A percentile compares a stretch with the other conserved stretches of the same genome.
These are phyloP conservation scores for Neonectria ditissima DNA, from an alignment of 2,329 filamentous ascomycete genomes.

Conservation along the genomic window DNA sequence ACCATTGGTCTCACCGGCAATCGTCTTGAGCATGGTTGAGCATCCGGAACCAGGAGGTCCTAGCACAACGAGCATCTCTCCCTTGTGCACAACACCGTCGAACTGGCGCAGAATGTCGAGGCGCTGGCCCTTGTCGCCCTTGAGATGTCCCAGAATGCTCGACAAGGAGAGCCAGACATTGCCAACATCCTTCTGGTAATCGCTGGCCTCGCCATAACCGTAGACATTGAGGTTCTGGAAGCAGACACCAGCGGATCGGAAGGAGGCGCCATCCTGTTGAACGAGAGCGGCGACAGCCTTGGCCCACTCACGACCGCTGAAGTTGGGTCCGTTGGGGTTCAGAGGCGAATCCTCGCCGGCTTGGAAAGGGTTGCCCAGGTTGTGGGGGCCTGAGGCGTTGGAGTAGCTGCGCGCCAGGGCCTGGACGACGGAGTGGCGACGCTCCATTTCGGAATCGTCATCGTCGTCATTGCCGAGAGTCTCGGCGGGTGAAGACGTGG, in stretches of 20 bases:
- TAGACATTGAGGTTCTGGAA: constrained; percentile 77
- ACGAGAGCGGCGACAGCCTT: constrained; percentile 67
- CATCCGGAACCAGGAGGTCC: constrained; percentile 81
- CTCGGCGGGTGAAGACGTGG: constrained; percentile 43
- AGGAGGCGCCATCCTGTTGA: constrained; percentile 63
- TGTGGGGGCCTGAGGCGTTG: constrained; percentile 54
- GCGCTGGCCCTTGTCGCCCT: constrained; percentile 63
- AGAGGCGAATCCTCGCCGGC: constrained; percentile 62
- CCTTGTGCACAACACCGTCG: constrained; percentile 75
- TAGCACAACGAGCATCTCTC: constrained; percentile 81
- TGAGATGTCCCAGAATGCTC: constrained; percentile 61
- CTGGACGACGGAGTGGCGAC: constrained; percentile 65
- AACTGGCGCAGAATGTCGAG: constrained; percentile 77
- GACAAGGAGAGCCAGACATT: constrained; percentile 68
- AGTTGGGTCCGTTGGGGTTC: constrained; percentile 65
- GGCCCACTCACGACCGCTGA: constrained; percentile 69
- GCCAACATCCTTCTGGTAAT: constrained; percentile 76
- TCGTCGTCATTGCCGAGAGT: constrained; percentile 48
- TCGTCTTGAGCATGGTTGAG: constrained; percentile 86
- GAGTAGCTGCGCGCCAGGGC: constrained; percentile 68
- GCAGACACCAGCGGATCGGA: constrained; percentile 72
- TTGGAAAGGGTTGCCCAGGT: constrained; percentile 63
- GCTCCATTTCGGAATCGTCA: constrained; percentile 58
- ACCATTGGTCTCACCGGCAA: constrained; percentile 85
- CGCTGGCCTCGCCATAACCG: constrained; percentile 74